Conservation (phyloP, 2,329 filamentous ascomycete species). For the Clonostachys sp. region DNA sequence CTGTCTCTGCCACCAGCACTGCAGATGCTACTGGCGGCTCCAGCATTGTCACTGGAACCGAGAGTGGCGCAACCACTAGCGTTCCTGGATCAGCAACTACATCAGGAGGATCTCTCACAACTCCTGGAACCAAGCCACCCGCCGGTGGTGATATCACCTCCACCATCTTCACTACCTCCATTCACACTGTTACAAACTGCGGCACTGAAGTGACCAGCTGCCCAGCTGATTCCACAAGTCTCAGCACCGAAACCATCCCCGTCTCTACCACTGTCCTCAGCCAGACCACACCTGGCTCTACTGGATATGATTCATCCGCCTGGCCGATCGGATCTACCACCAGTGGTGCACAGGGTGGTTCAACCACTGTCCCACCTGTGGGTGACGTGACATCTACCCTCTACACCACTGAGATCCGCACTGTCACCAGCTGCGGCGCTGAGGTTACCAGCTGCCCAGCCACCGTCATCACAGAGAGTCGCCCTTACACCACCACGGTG, state of each 20-base stretch:
- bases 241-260: slow-evolving; percentile 1
- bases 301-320: no score
- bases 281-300: not conserved
- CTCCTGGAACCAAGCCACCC: no score
- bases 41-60: no score
- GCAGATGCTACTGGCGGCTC: no score
- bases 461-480: slow-evolving; percentile 28
- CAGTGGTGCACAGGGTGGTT: no score
- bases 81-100: no score
- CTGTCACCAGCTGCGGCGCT: slow-evolving; percentile 56
- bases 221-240: slow-evolving; percentile 5
- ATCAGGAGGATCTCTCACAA: no score
- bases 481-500: slow-evolving; percentile 31
- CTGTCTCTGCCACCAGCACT: no score
- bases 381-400: slow-evolving; percentile 37
- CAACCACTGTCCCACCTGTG: no score
- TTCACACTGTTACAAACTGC: slow-evolving; percentile 12
- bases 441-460: slow-evolving; percentile 59
- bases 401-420: slow-evolving; percentile 54
- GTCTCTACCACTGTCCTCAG: slow-evolving; percentile 1
- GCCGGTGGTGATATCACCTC: slow-evolving; percentile 6
- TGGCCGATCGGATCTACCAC: no score
- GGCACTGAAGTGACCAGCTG: slow-evolving; percentile 5
- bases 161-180: slow-evolving; percentile 13
- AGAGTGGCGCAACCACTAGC: no score